Evolutionary conservation across 306 rosid species (phyloP), one percentile per base, ranked within the genome.

Genomic region (Medicago arabica): DNA sequence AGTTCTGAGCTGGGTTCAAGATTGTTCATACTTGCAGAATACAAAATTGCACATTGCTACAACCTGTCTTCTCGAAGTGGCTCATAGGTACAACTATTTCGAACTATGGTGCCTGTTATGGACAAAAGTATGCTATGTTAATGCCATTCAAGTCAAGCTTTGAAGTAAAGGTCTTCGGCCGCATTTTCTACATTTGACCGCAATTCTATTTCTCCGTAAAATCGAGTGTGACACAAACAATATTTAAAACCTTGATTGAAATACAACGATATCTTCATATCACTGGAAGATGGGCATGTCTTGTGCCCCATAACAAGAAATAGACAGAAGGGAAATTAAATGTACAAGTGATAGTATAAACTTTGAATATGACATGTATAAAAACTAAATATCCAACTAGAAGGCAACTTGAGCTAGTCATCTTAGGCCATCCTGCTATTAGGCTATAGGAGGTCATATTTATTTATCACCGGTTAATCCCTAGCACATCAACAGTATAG

Each of bases 321-420:
- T 0, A 51, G 65, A 15, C 16, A 65, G 13, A n/a, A 73, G 58
- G 47, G 19, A 23, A 25, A 60, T 14, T 55, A 34, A 49, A 39
- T 3, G n/a, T 51, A 16, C 53, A 75, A 31, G 63, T 17, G n/a
- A 49, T 14, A 18, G 16, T 12, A 19, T 38, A 64, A 18, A 38
- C 41, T 75, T 17, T 4, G 12, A 64, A 51, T 38, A 51, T 51
- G 54, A 17, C 63, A 75, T 25, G 69, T 28, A 60, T 49, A 64
- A 63, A 75, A 9, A 38, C 17, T n/a, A 75, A 40, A 38, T 75
- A 75, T 21, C 47, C 67, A 53, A 53, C 53, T 39, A 21, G 46
- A 75, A 64, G 14, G 66, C 79, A 75, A n/a, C 55, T 47, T 64
- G 55, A 70, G 17, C 40, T 75, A 64, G n/a, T 38, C 28, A 13